Evolutionary conservation across 768 basidiomycete genomes (phyloP), one percentile per base, ranked within the genome.

Genomic region (Lactifluus subvellereus): DNA sequence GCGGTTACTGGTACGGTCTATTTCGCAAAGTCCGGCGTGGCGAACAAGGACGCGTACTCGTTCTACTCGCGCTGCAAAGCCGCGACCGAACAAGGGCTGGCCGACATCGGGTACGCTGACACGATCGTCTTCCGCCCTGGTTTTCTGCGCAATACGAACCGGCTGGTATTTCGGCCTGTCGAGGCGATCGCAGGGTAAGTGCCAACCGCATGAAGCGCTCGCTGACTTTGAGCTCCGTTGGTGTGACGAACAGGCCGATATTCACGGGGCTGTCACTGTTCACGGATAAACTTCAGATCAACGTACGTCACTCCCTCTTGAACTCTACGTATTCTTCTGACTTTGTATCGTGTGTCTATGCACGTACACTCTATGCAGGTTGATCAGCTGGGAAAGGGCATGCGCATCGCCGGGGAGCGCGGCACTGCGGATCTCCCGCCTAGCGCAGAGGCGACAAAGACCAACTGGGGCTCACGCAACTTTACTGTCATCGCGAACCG

Each of bases 121-220:
- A 84, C 84, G 2, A 83, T 91, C 62, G 72, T 89, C 53, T 85
- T 90, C 72, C 80, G 87, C 18, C 88, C 89, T 4, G 84, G 72
- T 0, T 68, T 79, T 30, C 72, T 91, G 13, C 73, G 71, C 8
- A 80, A 81, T 0, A 77, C 82, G 4, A 69, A 82, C 3, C 76
- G 87, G 3, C 38, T 69, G 4, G 77, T 82, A 1, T 33, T 37
- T 1, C 73, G 82, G 20, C 5, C 77, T 0, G 64, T 62, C 0
- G 87, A 87, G 66, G 72, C 68, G 1, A 49, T 83, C 13, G 40
- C 74, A 9, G 71, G 73, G 85, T 86, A 62, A 42, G 80, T 66
- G 42, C 42, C 42, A 43, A 11, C 18, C 18, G 16, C 3, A 20
- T 30, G 38, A n/a, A 9, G 45, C 20, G n/a, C n/a, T 7, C 20